These are phyloP conservation scores for Populus trichocarpa DNA, from an alignment of 441 rosid genomes.

Conservation along the genomic window DNA sequence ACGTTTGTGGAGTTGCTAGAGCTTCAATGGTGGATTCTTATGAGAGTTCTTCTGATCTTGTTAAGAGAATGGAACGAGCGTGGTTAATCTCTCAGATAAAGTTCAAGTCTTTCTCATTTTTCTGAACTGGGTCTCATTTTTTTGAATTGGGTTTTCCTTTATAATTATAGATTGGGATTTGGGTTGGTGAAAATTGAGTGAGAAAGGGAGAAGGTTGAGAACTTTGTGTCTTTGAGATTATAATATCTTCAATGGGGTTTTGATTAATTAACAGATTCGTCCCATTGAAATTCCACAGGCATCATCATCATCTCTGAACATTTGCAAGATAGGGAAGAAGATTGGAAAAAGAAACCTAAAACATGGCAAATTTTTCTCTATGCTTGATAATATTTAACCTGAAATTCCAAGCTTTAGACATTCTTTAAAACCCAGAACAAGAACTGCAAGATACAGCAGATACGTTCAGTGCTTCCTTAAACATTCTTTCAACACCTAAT, in stretches of 20 bases:
- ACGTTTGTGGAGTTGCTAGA: conserved; percentile 29
- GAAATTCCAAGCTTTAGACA: background rate
- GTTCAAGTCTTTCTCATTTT: background rate
- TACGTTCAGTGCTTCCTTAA: background rate
- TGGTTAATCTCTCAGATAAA: conserved; percentile 84
- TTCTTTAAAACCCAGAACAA: background rate
- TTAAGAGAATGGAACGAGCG: conserved; percentile 76
- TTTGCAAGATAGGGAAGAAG: too few relatives aligned
- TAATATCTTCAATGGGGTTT: too few relatives aligned
- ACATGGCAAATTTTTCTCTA: background rate
- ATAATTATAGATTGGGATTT: background rate
- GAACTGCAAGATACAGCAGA: background rate
- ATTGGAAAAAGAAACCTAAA: background rate
- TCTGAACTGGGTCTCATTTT: too few relatives aligned
- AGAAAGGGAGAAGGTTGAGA: background rate
- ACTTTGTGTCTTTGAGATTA: too few relatives aligned
- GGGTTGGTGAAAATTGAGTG: background rate
- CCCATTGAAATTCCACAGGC: too few relatives aligned
- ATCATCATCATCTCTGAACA: too few relatives aligned
- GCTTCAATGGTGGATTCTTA: conserved; percentile 72
- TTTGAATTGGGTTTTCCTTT: background rate
- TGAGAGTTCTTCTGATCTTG: conserved; percentile 69
- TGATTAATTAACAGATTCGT: too few relatives aligned
- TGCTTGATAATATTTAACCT: background rate
- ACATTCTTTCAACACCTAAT: background rate